phyloP scores from a whole-genome alignment of 306 rosid genomes.

The Erythrophleum fordii region DNA sequence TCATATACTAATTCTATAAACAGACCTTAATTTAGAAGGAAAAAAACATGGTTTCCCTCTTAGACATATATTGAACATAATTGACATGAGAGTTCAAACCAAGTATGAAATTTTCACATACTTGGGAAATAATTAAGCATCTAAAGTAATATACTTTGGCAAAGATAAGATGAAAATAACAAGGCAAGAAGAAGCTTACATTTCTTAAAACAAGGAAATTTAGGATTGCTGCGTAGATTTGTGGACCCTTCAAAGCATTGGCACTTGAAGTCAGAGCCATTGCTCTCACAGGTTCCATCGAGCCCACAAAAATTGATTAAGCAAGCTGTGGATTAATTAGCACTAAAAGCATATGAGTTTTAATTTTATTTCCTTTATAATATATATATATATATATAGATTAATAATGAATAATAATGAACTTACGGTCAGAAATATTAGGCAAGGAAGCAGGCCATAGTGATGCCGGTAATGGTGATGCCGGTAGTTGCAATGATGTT shows the following conservation, averaged over 20 bases:
- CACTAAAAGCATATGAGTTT: background rate
- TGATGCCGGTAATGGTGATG: no score
- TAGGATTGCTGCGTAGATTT: slow-evolving; percentile 44
- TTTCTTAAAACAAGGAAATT: slow-evolving; percentile 43
- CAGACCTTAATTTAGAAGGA: no score
- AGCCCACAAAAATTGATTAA: slow-evolving; percentile 34
- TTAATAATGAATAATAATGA: background rate
- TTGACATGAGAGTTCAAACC: no score
- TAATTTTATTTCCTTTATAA: no score
- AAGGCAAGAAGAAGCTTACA: slow-evolving; percentile 41
- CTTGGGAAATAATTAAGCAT: no score
- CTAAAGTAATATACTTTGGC: background rate
- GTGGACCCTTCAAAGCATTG: slow-evolving; percentile 41
- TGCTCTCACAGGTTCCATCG: slow-evolving; percentile 41
- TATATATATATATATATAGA: no score
- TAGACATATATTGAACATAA: no score
- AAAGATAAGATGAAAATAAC: background rate
- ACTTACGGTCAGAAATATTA: slow-evolving; percentile 32
- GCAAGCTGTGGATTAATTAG: slow-evolving; percentile 38
- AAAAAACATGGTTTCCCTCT: no score
- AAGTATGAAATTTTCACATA: no score
- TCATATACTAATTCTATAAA: no score
- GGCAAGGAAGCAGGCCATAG: no score
- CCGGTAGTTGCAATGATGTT: background rate
- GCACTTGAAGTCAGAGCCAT: slow-evolving; percentile 37